Conservation (phyloP, 2,329 filamentous ascomycete species). For the Ceratocystis cubensis region DNA sequence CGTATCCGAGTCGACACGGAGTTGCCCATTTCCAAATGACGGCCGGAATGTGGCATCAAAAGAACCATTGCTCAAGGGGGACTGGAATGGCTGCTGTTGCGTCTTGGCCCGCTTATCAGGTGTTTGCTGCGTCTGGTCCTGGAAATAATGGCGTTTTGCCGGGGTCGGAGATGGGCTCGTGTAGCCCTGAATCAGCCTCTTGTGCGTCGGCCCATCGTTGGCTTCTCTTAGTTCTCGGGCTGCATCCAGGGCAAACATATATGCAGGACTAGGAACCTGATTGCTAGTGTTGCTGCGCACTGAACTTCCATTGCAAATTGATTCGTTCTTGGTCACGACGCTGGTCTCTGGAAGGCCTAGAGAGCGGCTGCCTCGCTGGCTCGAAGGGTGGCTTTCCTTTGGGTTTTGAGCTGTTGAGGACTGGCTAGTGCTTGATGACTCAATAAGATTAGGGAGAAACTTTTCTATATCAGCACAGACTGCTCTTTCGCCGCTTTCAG, state of each 20-base stretch:
- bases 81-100: background rate
- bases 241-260: conserved; percentile 16
- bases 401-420: background rate
- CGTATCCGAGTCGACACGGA: conserved; percentile 13
- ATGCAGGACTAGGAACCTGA: conserved; percentile 14
- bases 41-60: background rate
- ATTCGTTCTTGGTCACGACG: background rate
- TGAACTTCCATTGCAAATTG: background rate
- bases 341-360: background rate
- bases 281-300: background rate
- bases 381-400: background rate
- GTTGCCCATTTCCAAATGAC: conserved; percentile 9
- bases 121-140: background rate
- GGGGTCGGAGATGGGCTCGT: background rate
- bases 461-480: background rate
- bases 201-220: background rate
- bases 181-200: background rate
- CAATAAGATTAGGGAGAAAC: background rate
- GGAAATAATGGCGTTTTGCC: background rate
- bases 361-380: background rate
- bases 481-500: background rate
- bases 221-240: conserved; percentile 5
- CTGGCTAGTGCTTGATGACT: background rate
- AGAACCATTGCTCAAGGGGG: background rate
- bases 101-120: background rate